Evolutionary conservation across 2,329 filamentous ascomycete species (phyloP).

Genomic region (Aspergillus awamori): DNA sequence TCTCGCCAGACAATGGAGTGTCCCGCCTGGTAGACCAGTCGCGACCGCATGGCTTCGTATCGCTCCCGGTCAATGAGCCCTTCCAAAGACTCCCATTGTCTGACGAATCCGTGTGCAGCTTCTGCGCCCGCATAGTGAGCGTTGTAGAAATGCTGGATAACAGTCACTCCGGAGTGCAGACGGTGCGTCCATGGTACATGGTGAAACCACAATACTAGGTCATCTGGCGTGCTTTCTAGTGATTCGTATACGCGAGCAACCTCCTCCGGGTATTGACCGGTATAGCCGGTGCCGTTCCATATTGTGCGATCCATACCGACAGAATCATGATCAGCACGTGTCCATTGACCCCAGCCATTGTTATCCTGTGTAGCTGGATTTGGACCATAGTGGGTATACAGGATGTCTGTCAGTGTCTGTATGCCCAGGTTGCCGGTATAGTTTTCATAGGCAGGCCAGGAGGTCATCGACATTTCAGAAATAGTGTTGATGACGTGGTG

Average conservation of each 20-base stretch:
- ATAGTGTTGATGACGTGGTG: conserved; percentile 60
- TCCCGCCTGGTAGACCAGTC: conserved; percentile 67
- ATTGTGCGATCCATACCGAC: conserved; percentile 75
- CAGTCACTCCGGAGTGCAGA: conserved; percentile 65
- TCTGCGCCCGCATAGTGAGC: conserved; percentile 63
- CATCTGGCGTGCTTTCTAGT: conserved; percentile 65
- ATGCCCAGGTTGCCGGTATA: conserved; percentile 72
- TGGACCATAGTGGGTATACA: conserved; percentile 68
- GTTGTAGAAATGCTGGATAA: conserved; percentile 69
- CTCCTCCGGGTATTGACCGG: conserved; percentile 67
- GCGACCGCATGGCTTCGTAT: conserved; percentile 61
- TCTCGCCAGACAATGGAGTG: conserved; percentile 73
- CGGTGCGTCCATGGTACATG: conserved; percentile 69
- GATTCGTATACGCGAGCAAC: conserved; percentile 62
- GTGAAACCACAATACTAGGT: conserved; percentile 73
- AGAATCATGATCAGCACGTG: conserved; percentile 60
- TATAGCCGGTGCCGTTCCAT: conserved; percentile 65
- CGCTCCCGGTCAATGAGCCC: conserved; percentile 63
- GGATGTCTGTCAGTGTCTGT: conserved; percentile 69
- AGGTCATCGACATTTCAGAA: conserved; percentile 65
- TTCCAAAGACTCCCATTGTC: conserved; percentile 57
- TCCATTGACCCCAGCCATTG: conserved; percentile 74
- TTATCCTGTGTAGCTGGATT: conserved; percentile 67
- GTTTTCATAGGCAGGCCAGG: conserved; percentile 72
- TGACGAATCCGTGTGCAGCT: conserved; percentile 61